A percentile compares a stretch with the other conserved stretches of the same genome.
Evolutionary conservation across 2,329 filamentous ascomycete genomes (phyloP).

Genomic region (Penicillium oxalicum): DNA sequence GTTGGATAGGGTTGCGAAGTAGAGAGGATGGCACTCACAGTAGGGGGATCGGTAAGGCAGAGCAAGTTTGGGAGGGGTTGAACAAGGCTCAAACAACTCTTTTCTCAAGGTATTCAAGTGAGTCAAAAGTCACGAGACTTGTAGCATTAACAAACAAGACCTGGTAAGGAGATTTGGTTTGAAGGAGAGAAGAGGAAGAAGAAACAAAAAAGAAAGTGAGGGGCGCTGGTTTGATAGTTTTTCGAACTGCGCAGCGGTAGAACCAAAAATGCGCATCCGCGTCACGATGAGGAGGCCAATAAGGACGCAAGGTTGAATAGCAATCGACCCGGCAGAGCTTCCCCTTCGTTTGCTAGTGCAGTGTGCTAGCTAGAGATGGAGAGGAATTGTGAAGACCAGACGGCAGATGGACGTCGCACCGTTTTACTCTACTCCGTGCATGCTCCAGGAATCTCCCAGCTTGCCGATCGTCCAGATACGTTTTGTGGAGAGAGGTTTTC

Average conservation of each 20-base stretch:
- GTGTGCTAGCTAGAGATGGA: slow-evolving; percentile 10
- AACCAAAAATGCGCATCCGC: slow-evolving; percentile 23
- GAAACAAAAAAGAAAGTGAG: slow-evolving; percentile 5
- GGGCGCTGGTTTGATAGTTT: neutral
- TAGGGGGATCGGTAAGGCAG: slow-evolving; percentile 7
- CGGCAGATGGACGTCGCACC: slow-evolving; percentile 23
- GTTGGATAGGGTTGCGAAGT: no score
- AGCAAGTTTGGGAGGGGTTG: slow-evolving; percentile 14
- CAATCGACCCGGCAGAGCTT: slow-evolving; percentile 23
- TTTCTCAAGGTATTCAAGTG: neutral
- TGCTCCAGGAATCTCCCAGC: slow-evolving; percentile 37
- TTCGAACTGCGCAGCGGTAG: slow-evolving; percentile 9
- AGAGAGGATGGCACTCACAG: no score
- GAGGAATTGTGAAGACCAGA: neutral
- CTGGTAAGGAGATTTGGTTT: slow-evolving; percentile 17
- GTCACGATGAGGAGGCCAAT: slow-evolving; percentile 14
- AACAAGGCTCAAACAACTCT: slow-evolving; percentile 8
- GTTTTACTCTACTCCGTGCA: slow-evolving; percentile 38
- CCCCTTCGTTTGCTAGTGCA: slow-evolving; percentile 32
- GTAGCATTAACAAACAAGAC: slow-evolving; percentile 28
- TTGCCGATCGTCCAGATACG: slow-evolving; percentile 35
- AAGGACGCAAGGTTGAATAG: slow-evolving; percentile 32
- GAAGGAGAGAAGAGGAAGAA: slow-evolving; percentile 18
- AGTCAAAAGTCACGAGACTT: slow-evolving; percentile 19
- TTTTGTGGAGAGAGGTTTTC: slow-evolving; percentile 23